Evolutionary conservation across 2,329 filamentous ascomycete species (phyloP).

Genomic region (Epichloe festucae): DNA sequence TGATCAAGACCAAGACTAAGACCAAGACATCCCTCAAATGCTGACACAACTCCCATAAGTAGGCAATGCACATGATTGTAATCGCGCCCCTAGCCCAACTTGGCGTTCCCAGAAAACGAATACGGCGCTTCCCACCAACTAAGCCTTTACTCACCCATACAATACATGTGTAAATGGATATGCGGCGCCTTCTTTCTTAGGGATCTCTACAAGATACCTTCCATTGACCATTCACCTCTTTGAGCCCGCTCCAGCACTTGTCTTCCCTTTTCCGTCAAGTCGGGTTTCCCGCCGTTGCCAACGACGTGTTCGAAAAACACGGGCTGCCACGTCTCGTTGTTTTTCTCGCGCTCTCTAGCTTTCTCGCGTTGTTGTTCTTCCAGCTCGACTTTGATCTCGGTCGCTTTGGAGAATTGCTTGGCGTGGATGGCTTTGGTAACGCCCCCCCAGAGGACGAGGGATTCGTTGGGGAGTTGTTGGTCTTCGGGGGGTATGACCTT

Average conservation of each 20-base stretch:
- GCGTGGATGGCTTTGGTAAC: slow-evolving; percentile 76
- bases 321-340: slow-evolving; percentile 63
- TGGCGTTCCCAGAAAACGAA: too few relatives aligned
- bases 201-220: slow-evolving; percentile 26
- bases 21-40: too few relatives aligned
- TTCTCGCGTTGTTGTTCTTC: slow-evolving; percentile 83
- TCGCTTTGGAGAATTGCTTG: slow-evolving; percentile 77
- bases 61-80: too few relatives aligned
- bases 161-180: background rate
- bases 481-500: slow-evolving; percentile 81
- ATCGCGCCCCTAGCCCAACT: too few relatives aligned
- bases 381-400: slow-evolving; percentile 75
- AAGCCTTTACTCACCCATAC: too few relatives aligned
- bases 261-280: slow-evolving; percentile 40
- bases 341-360: slow-evolving; percentile 63
- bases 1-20: too few relatives aligned
- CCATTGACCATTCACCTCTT: slow-evolving; percentile 37
- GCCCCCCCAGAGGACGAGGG: slow-evolving; percentile 72
- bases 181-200: background rate
- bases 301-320: slow-evolving; percentile 64
- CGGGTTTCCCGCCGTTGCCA: slow-evolving; percentile 42
- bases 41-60: too few relatives aligned
- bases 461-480: slow-evolving; percentile 78
- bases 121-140: too few relatives aligned
- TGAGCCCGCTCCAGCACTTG: slow-evolving; percentile 39